These are phyloP conservation scores for Ophiocordyceps camponoti-floridani DNA, from an alignment of 2,329 filamentous ascomycete species.

Conservation along the genomic window DNA sequence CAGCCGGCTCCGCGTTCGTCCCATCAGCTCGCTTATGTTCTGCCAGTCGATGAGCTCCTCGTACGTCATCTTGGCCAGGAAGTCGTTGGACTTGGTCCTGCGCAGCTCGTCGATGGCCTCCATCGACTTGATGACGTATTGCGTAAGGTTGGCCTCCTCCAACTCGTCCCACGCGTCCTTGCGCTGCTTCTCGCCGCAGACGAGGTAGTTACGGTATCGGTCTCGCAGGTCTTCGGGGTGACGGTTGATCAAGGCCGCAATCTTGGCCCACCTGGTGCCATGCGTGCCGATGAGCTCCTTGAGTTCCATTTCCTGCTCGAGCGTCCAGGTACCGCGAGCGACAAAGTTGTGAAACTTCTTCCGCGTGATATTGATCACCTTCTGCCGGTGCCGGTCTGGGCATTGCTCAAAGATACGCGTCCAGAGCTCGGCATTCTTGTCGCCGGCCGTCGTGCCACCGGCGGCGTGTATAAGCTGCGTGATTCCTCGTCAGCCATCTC, in stretches of 20 bases:
- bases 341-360: constrained; percentile 49
- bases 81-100: constrained; percentile 10
- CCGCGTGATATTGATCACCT: constrained; percentile 37
- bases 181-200: constrained; percentile 34
- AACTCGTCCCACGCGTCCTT: constrained; percentile 39
- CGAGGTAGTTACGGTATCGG: constrained; percentile 50
- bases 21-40: constrained; percentile 43
- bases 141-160: constrained; percentile 37
- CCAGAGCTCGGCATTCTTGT: constrained; percentile 29
- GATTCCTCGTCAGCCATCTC: background rate
- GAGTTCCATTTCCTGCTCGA: constrained; percentile 18
- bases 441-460: constrained; percentile 16
- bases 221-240: constrained; percentile 49
- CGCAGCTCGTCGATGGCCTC: constrained; percentile 23
- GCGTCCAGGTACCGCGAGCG: constrained; percentile 27
- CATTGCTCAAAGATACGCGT: constrained; percentile 25
- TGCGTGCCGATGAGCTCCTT: constrained; percentile 15
- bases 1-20: constrained; percentile 40
- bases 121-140: constrained; percentile 34
- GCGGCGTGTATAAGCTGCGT: constrained; percentile 17
- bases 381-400: constrained; percentile 31
- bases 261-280: constrained; percentile 39
- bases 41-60: constrained; percentile 47
- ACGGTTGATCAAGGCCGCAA: constrained; percentile 44
- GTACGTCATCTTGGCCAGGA: constrained; percentile 20